phyloP scores from a whole-genome alignment of 2,329 filamentous ascomycete genomes.

The Clarireedia hainanense region DNA sequence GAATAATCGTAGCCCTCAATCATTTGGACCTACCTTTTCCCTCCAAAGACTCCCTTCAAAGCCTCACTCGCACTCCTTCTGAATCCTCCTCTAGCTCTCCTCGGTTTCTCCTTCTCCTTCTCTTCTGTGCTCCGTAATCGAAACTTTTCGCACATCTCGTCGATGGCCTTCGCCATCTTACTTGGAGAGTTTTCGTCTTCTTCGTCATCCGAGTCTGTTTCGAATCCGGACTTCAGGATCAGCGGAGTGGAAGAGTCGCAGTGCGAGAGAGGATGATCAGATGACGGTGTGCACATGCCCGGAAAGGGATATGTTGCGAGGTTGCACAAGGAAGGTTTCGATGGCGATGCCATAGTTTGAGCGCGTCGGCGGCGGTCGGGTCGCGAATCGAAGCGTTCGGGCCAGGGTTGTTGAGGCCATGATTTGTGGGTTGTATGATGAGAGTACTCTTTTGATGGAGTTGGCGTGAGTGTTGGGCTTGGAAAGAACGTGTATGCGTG shows the following conservation, averaged over 20 bases:
- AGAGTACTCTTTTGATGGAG: neutral
- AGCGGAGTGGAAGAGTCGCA: constrained; percentile 1
- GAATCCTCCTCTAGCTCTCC: constrained; percentile 1
- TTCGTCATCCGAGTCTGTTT: constrained; percentile 3
- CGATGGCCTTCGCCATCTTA: constrained; percentile 7
- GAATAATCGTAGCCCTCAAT: too few species aligned
- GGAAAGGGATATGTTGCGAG: neutral
- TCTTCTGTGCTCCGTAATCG: neutral
- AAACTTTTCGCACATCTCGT: constrained; percentile 9
- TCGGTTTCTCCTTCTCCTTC: neutral
- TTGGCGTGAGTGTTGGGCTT: neutral
- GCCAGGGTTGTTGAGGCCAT: constrained; percentile 2
- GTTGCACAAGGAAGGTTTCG: neutral
- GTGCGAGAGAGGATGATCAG: neutral
- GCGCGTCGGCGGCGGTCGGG: neutral
- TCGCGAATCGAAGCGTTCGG: constrained; percentile 7
- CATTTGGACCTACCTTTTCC: neutral
- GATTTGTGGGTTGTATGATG: constrained; percentile 7
- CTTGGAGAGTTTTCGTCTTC: constrained; percentile 5
- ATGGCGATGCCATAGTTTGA: neutral
- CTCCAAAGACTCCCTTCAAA: constrained; percentile 2
- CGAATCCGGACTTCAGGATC: constrained; percentile 2
- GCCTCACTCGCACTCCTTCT: constrained; percentile 7
- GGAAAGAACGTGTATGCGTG: constrained; percentile 2
- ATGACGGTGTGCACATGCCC: neutral